A percentile compares a stretch with the other conserved stretches of the same genome.
Evolutionary conservation across 306 rosid species (phyloP).

Genomic region (Castanea mollissima): DNA sequence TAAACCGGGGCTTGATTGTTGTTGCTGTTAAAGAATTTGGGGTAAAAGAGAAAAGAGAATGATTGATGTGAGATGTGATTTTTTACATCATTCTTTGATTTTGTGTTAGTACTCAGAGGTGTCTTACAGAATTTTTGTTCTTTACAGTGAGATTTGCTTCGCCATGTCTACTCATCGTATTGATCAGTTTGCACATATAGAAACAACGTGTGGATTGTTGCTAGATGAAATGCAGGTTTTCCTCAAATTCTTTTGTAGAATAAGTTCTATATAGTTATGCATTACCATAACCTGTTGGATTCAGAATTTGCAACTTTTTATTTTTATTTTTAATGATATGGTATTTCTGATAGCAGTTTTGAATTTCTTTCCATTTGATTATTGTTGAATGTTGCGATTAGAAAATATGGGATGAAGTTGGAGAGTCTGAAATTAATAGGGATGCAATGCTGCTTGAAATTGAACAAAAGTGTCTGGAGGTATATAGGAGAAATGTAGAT

Average conservation of each 20-base stretch:
- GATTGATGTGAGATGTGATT: neutral
- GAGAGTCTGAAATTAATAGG: constrained; percentile 53
- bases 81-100: neutral
- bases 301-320: neutral
- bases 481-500: constrained; percentile 53
- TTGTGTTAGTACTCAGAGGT: neutral
- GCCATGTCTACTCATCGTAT: constrained; percentile 42
- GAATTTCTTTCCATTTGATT: constrained; percentile 9
- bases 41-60: neutral
- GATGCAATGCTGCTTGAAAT: constrained; percentile 57
- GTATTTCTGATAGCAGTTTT: neutral
- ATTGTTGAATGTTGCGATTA: constrained; percentile 19
- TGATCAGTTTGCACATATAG: constrained; percentile 39
- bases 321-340: constrained; percentile 1
- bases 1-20: too few relatives aligned
- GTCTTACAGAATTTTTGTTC: neutral
- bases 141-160: constrained; percentile 31
- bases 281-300: neutral
- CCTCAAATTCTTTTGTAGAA: constrained; percentile 11
- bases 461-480: constrained; percentile 58
- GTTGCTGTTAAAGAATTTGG: too few relatives aligned
- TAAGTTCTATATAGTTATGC: neutral
- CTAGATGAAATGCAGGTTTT: constrained; percentile 76
- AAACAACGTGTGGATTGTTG: constrained; percentile 46
- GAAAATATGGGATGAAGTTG: constrained; percentile 84